Evolutionary conservation across 345 rosid species (phyloP), one percentile per base, ranked within the genome.

Genomic region (Anacardium occidentale): DNA sequence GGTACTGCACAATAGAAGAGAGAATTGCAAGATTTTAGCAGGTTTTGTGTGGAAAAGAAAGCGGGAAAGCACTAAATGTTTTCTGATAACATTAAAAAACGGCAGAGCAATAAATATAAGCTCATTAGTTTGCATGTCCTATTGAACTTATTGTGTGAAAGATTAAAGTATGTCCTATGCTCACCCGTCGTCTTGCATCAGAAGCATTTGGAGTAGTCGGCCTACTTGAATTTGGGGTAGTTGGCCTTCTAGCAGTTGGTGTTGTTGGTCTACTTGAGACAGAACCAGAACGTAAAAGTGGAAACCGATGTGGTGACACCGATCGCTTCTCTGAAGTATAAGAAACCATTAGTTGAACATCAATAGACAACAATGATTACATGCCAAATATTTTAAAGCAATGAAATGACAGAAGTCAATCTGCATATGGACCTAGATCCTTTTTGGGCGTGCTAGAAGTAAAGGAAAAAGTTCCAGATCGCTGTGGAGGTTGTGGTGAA

Each of bases 261-360:
- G 94, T 88, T 17, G 85, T 84, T 51, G 94, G 84, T 71, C 97
- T 77, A 74, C 84, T 90, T 25, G 89, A 78, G 58, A 86, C 64
- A 4, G 96, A 90, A 32, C 94, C 96, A 17, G 97, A 91, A 66
- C 93, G 91, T 74, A 90, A 69, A 52, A 89, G 86, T 0, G 98
- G 98, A 80, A 94, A 91, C 15, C 91, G 91, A 79, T 84, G 84
- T 0, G 98, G 98, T 40, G 97, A 94, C 59, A 86, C 83, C 34
- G 96, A 55, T 73, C 91, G 82, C 61, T 91, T 90, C 62, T 87
- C 98, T 94, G 88, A 48, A 79, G 71, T 11, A 44, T 21, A n/a
- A 7, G 48, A 47, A 52, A 61, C 37, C 47, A 69, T 72, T 55
- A 73, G 66, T 37, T 40, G 51, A 34, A 29, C 17, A 32, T 8